Percentiles rank a stretch among this genome's conserved stretches.
These are phyloP conservation scores for Guadua angustifolia DNA, from an alignment of 176 grass and related monocot genomes.

Conservation along the genomic window DNA sequence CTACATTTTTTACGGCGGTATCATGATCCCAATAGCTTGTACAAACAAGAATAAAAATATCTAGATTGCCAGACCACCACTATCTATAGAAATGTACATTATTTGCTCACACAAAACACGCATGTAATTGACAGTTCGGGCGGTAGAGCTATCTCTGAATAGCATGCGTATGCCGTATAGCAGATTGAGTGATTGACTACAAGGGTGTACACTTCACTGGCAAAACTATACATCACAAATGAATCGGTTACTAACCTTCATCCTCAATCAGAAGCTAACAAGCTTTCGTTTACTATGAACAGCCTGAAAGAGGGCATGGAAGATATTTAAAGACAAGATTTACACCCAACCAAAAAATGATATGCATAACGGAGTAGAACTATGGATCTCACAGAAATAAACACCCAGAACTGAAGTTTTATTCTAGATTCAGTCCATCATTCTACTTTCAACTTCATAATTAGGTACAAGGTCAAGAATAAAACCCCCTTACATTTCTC, in stretches of 20 bases:
- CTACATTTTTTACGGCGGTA: background rate
- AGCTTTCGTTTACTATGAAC: background rate
- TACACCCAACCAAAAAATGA: conserved; percentile 1
- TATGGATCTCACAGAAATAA: background rate
- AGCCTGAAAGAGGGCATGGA: conserved; percentile 25
- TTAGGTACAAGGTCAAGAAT: background rate
- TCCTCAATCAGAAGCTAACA: background rate
- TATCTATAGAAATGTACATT: conserved; percentile 14
- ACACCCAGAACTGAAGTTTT: background rate
- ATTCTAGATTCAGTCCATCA: background rate
- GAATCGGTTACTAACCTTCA: background rate
- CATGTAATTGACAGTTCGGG: background rate
- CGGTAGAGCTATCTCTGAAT: too few relatives aligned
- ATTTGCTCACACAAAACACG: conserved; percentile 10
- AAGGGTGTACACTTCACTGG: conserved; percentile 33
- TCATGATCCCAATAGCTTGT: background rate
- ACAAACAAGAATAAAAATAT: background rate
- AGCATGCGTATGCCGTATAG: background rate
- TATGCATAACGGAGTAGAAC: background rate
- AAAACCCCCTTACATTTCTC: background rate
- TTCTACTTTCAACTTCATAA: conserved; percentile 11
- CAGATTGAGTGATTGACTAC: conserved; percentile 17
- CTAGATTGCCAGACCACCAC: conserved; percentile 1
- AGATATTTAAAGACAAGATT: conserved; percentile 29
- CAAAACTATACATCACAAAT: conserved; percentile 22